Conservation (phyloP, 306 rosid genomes). For the Leucaena leucocephala region DNA sequence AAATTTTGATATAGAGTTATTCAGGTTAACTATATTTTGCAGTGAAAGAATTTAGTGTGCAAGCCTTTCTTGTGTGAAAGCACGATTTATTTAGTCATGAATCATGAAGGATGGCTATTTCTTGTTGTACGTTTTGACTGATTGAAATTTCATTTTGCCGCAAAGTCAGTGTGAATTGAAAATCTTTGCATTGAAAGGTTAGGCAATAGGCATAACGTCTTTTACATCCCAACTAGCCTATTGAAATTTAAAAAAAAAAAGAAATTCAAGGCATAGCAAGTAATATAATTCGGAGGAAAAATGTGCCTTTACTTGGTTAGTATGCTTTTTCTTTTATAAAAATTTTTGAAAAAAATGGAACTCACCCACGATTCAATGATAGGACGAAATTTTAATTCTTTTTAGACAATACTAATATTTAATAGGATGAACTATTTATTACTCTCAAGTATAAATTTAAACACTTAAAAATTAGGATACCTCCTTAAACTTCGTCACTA, state of each 20-base stretch:
- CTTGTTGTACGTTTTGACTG: background rate
- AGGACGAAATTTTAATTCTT: no score
- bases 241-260: background rate
- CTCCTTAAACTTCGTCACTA: no score
- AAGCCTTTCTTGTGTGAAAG: slow-evolving; percentile 26
- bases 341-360: no score
- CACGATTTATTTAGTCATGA: background rate
- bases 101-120: background rate
- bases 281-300: no score
- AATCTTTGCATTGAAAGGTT: background rate
- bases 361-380: no score
- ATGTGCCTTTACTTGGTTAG: no score
- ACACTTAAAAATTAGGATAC: no score
- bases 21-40: background rate
- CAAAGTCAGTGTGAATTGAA: background rate
- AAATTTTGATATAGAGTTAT: slow-evolving; percentile 38
- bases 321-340: no score
- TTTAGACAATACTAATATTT: no score
- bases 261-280: no score
- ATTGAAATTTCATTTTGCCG: background rate
- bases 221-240: background rate
- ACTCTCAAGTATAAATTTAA: no score
- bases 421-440: no score
- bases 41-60: slow-evolving; percentile 20
- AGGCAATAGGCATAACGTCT: background rate